These are phyloP conservation scores for Cotoneaster glaucophyllus DNA, from an alignment of 306 rosid species.

Conservation along the genomic window DNA sequence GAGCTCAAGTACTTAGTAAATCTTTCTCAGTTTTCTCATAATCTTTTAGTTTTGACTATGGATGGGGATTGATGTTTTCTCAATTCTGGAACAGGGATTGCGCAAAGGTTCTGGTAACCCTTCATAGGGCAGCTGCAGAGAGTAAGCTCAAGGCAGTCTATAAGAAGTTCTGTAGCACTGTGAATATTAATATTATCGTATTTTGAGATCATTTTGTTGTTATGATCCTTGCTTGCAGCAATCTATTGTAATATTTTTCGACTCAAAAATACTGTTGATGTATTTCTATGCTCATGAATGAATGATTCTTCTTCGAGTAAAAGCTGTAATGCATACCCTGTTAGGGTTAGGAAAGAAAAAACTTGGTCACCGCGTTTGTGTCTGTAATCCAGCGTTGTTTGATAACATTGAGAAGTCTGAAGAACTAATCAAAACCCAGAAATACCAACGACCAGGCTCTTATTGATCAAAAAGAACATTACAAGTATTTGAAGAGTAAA, in stretches of 20 bases:
- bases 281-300: too few relatives aligned
- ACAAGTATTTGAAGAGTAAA: too few relatives aligned
- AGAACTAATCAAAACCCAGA: too few relatives aligned
- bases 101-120: conserved; percentile 40
- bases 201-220: conserved; percentile 18
- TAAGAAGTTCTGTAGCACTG: conserved; percentile 38
- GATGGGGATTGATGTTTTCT: neutral
- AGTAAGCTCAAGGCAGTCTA: conserved; percentile 57
- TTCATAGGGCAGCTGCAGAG: conserved; percentile 50
- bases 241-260: neutral
- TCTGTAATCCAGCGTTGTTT: too few relatives aligned
- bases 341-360: too few relatives aligned
- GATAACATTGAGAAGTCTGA: too few relatives aligned
- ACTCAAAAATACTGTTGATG: too few relatives aligned
- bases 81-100: conserved; percentile 46
- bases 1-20: conserved; percentile 44
- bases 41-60: neutral
- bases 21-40: neutral
- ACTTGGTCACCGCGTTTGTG: too few relatives aligned
- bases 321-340: too few relatives aligned
- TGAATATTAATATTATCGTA: neutral
- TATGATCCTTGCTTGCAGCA: conserved; percentile 16
- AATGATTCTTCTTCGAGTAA: too few relatives aligned
- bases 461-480: too few relatives aligned
- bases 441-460: too few relatives aligned